Conservation (phyloP, 495 filamentous ascomycete genomes). For the Penicillium longicatenatum region DNA sequence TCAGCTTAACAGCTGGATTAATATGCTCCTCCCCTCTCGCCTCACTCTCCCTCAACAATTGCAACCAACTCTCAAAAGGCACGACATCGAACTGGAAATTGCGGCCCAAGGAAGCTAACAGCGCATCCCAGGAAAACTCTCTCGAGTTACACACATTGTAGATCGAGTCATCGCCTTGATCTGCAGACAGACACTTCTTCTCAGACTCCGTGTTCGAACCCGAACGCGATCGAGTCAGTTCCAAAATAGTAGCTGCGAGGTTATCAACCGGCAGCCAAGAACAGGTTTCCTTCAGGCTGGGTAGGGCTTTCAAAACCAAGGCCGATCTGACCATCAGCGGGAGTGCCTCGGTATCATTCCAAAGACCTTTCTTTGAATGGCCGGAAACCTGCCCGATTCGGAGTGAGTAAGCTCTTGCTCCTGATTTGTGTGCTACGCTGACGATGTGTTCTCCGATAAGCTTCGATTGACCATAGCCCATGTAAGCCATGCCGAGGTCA, state of each 20-base stretch:
- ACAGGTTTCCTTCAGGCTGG: conserved; percentile 45
- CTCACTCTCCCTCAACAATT: conserved; percentile 44
- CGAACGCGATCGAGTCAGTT: conserved; percentile 42
- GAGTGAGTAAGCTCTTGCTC: conserved; percentile 48
- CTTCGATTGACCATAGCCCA: conserved; percentile 63
- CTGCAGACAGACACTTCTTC: too few relatives aligned
- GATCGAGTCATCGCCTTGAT: conserved; percentile 36
- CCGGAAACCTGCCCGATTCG: conserved; percentile 65
- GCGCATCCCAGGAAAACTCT: conserved; percentile 52
- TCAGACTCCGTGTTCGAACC: neutral
- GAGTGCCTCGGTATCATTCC: conserved; percentile 61
- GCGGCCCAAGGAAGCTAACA: conserved; percentile 47
- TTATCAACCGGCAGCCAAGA: conserved; percentile 61
- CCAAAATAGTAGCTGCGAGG: conserved; percentile 48
- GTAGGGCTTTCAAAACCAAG: conserved; percentile 49
- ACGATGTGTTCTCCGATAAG: conserved; percentile 56
- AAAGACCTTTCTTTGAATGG: conserved; percentile 49
- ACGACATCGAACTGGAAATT: conserved; percentile 52
- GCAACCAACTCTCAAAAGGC: conserved; percentile 50
- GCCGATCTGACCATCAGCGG: conserved; percentile 59
- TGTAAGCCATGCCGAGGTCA: conserved; percentile 43
- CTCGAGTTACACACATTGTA: conserved; percentile 57
- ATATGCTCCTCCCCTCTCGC: conserved; percentile 42
- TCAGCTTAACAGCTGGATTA: conserved; percentile 62
- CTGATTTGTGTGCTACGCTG: conserved; percentile 34